Percentiles rank a stretch among this genome's conserved stretches.
Evolutionary conservation across 192 early-diverging fungal species (phyloP).

Genomic region (Coemansia sp.): DNA sequence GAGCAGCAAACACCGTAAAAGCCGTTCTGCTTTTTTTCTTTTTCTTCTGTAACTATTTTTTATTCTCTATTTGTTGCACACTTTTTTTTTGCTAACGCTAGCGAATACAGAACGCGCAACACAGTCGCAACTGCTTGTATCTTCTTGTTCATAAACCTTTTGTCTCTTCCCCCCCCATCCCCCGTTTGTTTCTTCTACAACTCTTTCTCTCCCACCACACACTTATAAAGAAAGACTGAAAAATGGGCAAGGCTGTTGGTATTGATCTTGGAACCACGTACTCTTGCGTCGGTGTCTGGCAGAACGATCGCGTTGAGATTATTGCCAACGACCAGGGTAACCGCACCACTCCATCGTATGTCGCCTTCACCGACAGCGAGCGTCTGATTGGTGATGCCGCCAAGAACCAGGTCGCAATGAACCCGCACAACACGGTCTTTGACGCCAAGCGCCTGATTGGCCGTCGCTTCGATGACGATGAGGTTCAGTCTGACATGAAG

Average conservation of each 20-base stretch:
- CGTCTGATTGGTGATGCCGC: slow-evolving; percentile 99
- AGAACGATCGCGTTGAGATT: slow-evolving; percentile 86
- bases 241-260: slow-evolving; percentile 59
- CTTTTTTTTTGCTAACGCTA: background rate
- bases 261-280: slow-evolving; percentile 66
- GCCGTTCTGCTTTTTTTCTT: background rate
- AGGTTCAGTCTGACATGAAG: slow-evolving; percentile 99
- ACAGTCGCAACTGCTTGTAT: background rate
- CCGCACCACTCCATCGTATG: slow-evolving; percentile 97
- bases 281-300: slow-evolving; percentile 67
- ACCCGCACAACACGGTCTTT: slow-evolving; percentile 98
- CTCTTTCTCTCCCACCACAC: background rate
- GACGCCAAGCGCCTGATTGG: slow-evolving; percentile 99
- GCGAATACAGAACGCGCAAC: background rate
- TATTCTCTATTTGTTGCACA: background rate
- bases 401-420: slow-evolving; percentile 99
- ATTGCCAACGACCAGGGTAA: slow-evolving; percentile 99
- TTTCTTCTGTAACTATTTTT: slow-evolving; percentile 1
- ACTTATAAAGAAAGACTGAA: slow-evolving; percentile 9
- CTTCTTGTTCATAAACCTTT: slow-evolving; percentile 8
- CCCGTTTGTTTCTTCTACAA: slow-evolving; percentile 7
- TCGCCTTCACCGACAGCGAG: slow-evolving; percentile 95
- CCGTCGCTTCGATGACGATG: slow-evolving; percentile 85
- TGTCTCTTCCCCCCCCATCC: background rate
- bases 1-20: background rate